phyloP scores from a whole-genome alignment of 805 yeast genomes.

The Saturnispora gosingensis region DNA sequence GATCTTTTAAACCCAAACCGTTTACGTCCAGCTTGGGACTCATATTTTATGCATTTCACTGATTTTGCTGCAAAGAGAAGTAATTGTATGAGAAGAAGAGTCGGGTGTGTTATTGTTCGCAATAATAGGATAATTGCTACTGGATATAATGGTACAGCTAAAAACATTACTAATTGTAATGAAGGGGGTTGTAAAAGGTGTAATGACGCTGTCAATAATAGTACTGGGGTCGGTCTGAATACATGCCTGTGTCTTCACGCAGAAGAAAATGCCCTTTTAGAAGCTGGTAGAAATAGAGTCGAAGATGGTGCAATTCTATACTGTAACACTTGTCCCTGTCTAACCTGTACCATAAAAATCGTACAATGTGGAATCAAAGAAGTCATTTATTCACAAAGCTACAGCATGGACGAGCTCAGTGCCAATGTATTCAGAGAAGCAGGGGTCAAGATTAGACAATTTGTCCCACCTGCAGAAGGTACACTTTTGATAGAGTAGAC shows the following conservation, averaged over 20 bases:
- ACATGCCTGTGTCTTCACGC: slow-evolving; percentile 95
- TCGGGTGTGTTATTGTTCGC: slow-evolving; percentile 90
- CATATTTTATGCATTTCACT: slow-evolving; percentile 89
- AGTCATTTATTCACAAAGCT: slow-evolving; percentile 87
- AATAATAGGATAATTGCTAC: slow-evolving; percentile 86
- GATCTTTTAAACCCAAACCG: slow-evolving; percentile 44
- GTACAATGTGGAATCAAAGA: slow-evolving; percentile 87
- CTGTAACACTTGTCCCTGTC: slow-evolving; percentile 96
- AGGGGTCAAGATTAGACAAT: slow-evolving; percentile 62
- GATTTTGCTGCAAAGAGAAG: slow-evolving; percentile 87
- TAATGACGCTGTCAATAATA: slow-evolving; percentile 46
- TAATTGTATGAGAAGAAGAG: slow-evolving; percentile 95
- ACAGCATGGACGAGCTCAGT: slow-evolving; percentile 82
- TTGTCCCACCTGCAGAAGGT: slow-evolving; percentile 30
- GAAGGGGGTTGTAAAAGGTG: slow-evolving; percentile 95
- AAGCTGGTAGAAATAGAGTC: slow-evolving; percentile 85
- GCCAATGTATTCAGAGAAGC: slow-evolving; percentile 66
- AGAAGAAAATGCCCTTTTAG: slow-evolving; percentile 91
- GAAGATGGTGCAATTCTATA: slow-evolving; percentile 59
- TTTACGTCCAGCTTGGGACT: slow-evolving; percentile 90
- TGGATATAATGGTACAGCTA: slow-evolving; percentile 96
- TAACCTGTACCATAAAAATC: slow-evolving; percentile 91
- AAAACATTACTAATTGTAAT: slow-evolving; percentile 79
- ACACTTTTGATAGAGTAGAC: slow-evolving; percentile 9
- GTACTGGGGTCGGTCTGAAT: slow-evolving; percentile 53